Base-by-base conservation (phyloP, 1,284 basidiomycete genomes). In the Trichosporon coremiiforme region DNA sequence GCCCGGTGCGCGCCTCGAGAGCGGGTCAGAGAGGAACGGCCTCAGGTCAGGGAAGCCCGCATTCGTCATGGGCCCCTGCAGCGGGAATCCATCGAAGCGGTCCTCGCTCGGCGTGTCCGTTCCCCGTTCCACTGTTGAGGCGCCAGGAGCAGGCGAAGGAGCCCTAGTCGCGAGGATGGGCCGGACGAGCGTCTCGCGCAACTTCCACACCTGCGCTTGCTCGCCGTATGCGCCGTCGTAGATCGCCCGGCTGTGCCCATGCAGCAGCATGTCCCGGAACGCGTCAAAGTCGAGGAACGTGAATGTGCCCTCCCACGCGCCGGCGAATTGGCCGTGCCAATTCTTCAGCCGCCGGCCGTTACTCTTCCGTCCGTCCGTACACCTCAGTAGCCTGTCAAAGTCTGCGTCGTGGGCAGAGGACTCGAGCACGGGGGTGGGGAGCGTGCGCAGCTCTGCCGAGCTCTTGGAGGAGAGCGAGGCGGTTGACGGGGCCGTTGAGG, bases 251-350 rank as follows among this genome's bases (percentile, higher is more conserved):
- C 70, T 65, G 60, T 70, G 72, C 38, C 71, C 71, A 3, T 84
- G 83, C 22, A 75, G 75, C 20, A 85, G 79, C 84, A 85, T 85
- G 70, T 82, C 82, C 20, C 81, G 75, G 72, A 81, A 87, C 29
- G 84, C 83, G 70, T 87, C 86, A 73, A 87, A 88, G 70, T 87
- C 86, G 74, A 87, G 85, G 73, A 87, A 88, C 66, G 80, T 79
- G 70, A 88, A 88, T 10, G 83, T 81, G 1, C 87, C 87, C 70
- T 87, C 87, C 87, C 87, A 88, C 22, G 81, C 82, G 0, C 87
- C 87, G 7, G 81, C 75, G 57, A 85, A 84, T 33, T 79, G 79
- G 17, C 85, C 85, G 9, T 78, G 74, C 79, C 81, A 84, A 57
- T 79, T 82, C 33, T 79, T 72, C 7, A 82, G 79, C n/a, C 78